Evolutionary conservation across 1,139 yeast genomes (phyloP).

Genomic region (Suhomyces taliae): DNA sequence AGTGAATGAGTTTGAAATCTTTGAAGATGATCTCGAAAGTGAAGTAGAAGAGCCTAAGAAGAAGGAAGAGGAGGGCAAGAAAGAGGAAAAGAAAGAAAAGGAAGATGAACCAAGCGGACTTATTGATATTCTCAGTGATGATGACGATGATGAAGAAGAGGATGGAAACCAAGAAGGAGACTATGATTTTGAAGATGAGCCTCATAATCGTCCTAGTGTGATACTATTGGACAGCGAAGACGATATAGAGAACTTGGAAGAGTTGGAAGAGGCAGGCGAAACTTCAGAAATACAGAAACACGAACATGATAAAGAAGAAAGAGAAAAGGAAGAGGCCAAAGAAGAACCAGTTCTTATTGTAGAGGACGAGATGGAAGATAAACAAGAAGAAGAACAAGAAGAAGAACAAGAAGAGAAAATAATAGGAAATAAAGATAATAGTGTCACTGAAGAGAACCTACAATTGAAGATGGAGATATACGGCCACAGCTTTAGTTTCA

Average conservation of each 20-base stretch:
- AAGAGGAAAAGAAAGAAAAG: conserved; percentile 13
- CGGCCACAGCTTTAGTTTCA: conserved; percentile 26
- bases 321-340: background rate
- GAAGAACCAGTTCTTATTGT: background rate
- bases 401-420: background rate
- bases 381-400: background rate
- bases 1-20: conserved; percentile 5
- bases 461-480: conserved; percentile 12
- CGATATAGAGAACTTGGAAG: conserved; percentile 18
- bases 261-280: conserved; percentile 2
- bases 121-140: background rate
- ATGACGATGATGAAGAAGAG: background rate
- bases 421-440: background rate
- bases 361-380: background rate
- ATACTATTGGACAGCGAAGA: conserved; percentile 15
- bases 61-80: conserved; percentile 14
- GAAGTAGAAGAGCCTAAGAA: background rate
- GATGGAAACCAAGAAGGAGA: background rate
- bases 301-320: background rate
- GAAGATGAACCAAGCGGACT: background rate
- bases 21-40: conserved; percentile 7
- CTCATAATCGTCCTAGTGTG: background rate
- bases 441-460: background rate
- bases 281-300: background rate
- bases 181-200: background rate